Conservation (phyloP, 805 yeast species). For the Metschnikowia sp. region DNA sequence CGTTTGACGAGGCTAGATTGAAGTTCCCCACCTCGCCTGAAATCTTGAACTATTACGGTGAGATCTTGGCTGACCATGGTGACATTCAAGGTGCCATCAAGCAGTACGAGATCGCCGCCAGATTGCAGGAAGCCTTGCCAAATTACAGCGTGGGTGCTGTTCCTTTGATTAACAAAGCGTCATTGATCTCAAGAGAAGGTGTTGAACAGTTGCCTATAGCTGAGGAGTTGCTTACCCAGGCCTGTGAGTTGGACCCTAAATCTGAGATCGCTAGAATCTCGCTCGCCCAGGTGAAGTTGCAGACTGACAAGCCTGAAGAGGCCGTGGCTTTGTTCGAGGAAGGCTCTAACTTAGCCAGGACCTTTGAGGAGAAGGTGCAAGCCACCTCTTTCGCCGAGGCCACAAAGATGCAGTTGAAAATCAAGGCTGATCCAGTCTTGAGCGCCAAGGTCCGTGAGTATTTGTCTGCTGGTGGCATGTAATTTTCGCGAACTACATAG, state of each 20-base stretch:
- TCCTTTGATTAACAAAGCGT: slow-evolving; percentile 87
- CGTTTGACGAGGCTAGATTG: slow-evolving; percentile 66
- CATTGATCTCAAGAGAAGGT: slow-evolving; percentile 57
- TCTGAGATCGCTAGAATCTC: slow-evolving; percentile 86
- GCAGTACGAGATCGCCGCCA: slow-evolving; percentile 82
- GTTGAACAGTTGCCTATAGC: slow-evolving; percentile 52
- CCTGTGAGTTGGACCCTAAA: slow-evolving; percentile 80
- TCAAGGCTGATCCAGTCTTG: slow-evolving; percentile 66
- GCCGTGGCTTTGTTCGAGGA: slow-evolving; percentile 81
- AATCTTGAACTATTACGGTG: slow-evolving; percentile 94
- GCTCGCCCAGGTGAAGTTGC: slow-evolving; percentile 88
- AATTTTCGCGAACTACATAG: neutral
- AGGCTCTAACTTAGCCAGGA: slow-evolving; percentile 78
- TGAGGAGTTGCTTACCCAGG: slow-evolving; percentile 62
- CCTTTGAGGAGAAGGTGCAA: slow-evolving; percentile 81
- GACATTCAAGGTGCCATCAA: slow-evolving; percentile 68
- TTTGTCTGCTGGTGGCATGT: slow-evolving; percentile 10
- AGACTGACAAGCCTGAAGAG: slow-evolving; percentile 75
- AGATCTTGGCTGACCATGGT: slow-evolving; percentile 79
- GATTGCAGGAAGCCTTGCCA: slow-evolving; percentile 69
- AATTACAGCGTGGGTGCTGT: slow-evolving; percentile 79
- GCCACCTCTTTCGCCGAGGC: slow-evolving; percentile 92
- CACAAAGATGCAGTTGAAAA: slow-evolving; percentile 79
- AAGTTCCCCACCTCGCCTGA: slow-evolving; percentile 86
- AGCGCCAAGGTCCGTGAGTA: slow-evolving; percentile 57